These are phyloP conservation scores for Neurospora sp. DNA, from an alignment of 495 filamentous ascomycete species.

Conservation along the genomic window DNA sequence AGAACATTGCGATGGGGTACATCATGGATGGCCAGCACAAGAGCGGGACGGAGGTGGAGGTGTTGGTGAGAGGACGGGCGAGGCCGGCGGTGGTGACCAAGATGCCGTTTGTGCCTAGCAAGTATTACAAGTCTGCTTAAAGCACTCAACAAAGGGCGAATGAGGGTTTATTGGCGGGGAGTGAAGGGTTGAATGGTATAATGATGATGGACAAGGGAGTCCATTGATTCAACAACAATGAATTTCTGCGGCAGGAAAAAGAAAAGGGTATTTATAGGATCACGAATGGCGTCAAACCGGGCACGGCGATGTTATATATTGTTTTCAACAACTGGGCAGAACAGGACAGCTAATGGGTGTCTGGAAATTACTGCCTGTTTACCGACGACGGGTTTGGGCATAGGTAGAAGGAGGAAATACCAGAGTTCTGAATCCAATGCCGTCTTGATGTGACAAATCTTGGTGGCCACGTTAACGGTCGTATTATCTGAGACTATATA, in stretches of 20 bases:
- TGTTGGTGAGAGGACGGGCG: slow-evolving; percentile 71
- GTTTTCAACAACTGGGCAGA: not conserved
- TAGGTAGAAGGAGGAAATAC: not conserved
- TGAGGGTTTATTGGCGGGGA: not conserved
- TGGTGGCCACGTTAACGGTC: not conserved
- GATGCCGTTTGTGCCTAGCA: slow-evolving; percentile 88
- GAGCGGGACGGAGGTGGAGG: slow-evolving; percentile 71
- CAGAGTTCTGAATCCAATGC: not conserved
- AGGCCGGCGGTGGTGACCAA: slow-evolving; percentile 72
- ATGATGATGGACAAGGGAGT: not conserved
- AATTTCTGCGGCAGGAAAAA: not conserved
- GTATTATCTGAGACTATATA: not conserved
- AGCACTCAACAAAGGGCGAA: not conserved
- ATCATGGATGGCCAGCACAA: slow-evolving; percentile 75
- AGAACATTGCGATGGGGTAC: slow-evolving; percentile 96
- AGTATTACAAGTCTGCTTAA: slow-evolving; percentile 50
- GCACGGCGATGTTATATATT: not conserved
- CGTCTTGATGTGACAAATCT: not conserved
- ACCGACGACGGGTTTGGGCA: not conserved
- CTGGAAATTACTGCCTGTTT: not conserved
- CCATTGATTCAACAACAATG: not conserved
- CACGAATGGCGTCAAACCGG: not conserved
- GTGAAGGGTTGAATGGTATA: not conserved
- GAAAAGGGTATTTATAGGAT: not conserved
- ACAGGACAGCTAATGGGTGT: not conserved